Percentiles rank a stretch among this genome's conserved stretches.
Conservation (phyloP, 2,329 filamentous ascomycete genomes). For the Calonectria hawksworthii region DNA sequence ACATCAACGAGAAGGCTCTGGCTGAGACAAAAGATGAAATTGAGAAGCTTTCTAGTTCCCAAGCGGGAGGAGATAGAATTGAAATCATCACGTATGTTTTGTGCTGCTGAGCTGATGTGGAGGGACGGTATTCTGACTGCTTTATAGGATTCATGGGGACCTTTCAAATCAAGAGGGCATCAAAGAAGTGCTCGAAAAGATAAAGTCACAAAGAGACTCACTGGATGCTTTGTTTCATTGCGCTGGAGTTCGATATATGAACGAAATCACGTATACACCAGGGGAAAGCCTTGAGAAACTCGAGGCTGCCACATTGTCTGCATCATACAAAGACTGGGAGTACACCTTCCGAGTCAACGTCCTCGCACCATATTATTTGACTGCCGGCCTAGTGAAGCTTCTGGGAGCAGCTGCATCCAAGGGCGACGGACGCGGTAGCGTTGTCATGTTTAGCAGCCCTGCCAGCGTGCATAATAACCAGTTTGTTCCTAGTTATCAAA, state of each 20-base stretch:
- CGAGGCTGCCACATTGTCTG: slow-evolving; percentile 1
- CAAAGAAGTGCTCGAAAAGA: background rate
- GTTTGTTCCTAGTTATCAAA: slow-evolving; percentile 7
- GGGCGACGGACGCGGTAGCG: background rate
- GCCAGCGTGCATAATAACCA: slow-evolving; percentile 9
- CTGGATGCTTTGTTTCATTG: slow-evolving; percentile 2
- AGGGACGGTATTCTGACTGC: background rate
- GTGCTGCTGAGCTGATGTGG: background rate
- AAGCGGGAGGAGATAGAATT: background rate
- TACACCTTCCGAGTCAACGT: slow-evolving; percentile 1
- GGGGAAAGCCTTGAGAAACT: background rate
- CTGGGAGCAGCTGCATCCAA: background rate
- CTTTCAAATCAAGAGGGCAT: slow-evolving; percentile 2
- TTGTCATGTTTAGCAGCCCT: slow-evolving; percentile 10
- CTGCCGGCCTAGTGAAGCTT: background rate
- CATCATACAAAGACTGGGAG: slow-evolving; percentile 1
- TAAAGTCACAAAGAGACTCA: background rate
- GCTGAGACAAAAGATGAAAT: background rate
- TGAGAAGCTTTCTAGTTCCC: background rate
- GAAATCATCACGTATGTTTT: background rate
- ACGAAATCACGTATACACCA: background rate
- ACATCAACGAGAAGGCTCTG: background rate
- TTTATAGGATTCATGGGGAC: background rate
- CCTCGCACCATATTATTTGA: background rate
- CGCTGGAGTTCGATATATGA: slow-evolving; percentile 5